Conservation (phyloP, 495 filamentous ascomycete genomes). For the Penicillium pulvis region DNA sequence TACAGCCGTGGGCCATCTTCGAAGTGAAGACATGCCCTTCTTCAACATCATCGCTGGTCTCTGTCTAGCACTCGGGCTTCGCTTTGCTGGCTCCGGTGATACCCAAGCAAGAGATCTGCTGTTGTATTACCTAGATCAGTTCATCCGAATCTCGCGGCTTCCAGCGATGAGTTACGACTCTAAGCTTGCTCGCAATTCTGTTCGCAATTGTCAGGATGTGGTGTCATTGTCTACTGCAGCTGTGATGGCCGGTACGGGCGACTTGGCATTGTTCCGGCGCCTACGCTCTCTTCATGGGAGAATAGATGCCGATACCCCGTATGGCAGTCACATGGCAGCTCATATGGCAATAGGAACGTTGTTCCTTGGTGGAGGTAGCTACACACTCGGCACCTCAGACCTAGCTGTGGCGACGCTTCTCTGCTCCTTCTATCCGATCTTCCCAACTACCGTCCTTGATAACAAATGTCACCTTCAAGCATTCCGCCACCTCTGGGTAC, state of each 20-base stretch:
- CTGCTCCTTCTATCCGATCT: slow-evolving; percentile 92
- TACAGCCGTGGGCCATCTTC: slow-evolving; percentile 53
- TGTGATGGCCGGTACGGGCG: slow-evolving; percentile 95
- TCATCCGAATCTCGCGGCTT: slow-evolving; percentile 75
- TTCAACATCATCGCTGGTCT: slow-evolving; percentile 90
- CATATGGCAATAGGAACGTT: slow-evolving; percentile 91
- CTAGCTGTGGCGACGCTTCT: slow-evolving; percentile 82
- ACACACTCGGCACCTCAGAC: slow-evolving; percentile 89
- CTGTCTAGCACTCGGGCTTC: slow-evolving; percentile 80
- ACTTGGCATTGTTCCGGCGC: slow-evolving; percentile 84
- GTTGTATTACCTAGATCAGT: slow-evolving; percentile 81
- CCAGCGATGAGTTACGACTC: slow-evolving; percentile 74
- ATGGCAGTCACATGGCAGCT: slow-evolving; percentile 88
- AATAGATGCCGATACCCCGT: slow-evolving; percentile 80
- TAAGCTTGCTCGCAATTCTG: slow-evolving; percentile 76
- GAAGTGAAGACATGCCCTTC: slow-evolving; percentile 82
- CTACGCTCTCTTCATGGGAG: slow-evolving; percentile 86
- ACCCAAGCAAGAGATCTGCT: slow-evolving; percentile 74
- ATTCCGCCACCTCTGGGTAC: slow-evolving; percentile 96
- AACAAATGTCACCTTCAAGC: slow-evolving; percentile 95
- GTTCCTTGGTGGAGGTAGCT: slow-evolving; percentile 88
- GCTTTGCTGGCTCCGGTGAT: slow-evolving; percentile 83
- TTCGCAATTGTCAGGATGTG: slow-evolving; percentile 86
- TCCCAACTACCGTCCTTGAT: slow-evolving; percentile 84
- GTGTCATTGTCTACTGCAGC: slow-evolving; percentile 78